These are phyloP conservation scores for Spergularia azorica DNA, from an alignment of 179 eudicot genomes.

Conservation along the genomic window DNA sequence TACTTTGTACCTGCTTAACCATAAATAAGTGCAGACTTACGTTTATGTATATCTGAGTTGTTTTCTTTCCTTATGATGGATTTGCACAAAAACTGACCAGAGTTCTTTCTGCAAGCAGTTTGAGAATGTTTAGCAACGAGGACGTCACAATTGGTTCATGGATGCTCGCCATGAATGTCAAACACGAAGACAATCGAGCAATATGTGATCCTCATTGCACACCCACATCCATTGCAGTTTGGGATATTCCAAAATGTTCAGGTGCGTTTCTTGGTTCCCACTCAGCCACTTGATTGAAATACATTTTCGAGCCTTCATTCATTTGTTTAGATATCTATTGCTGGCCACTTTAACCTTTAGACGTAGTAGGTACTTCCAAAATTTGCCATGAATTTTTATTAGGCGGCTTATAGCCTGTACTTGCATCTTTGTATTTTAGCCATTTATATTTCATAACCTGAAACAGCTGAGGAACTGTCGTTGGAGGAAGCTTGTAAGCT, in stretches of 20 bases:
- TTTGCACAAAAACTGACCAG: not conserved
- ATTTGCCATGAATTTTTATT: not conserved
- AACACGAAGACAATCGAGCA: conserved; percentile 66
- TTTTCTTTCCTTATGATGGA: not conserved
- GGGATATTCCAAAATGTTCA: conserved; percentile 82
- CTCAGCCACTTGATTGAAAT: not conserved
- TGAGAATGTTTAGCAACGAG: conserved; percentile 75
- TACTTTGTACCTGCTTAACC: conserved; percentile 8
- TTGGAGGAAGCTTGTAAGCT: conserved; percentile 6
- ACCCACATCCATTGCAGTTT: conserved; percentile 67
- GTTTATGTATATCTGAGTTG: not conserved
- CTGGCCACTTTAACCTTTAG: not conserved
- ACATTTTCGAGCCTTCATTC: not conserved
- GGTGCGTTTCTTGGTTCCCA: conserved; percentile 32
- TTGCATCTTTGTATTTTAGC: not conserved
- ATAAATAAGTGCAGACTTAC: not conserved
- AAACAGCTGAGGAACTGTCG: not conserved
- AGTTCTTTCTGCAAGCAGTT: conserved; percentile 35
- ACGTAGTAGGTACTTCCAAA: not conserved
- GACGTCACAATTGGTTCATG: conserved; percentile 79
- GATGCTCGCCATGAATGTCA: conserved; percentile 80
- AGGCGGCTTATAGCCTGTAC: not conserved
- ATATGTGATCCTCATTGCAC: conserved; percentile 65
- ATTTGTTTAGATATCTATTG: not conserved
- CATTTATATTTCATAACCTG: not conserved